phyloP scores from a whole-genome alignment of 2,329 filamentous ascomycete species.

The Fusarium azukiicola region DNA sequence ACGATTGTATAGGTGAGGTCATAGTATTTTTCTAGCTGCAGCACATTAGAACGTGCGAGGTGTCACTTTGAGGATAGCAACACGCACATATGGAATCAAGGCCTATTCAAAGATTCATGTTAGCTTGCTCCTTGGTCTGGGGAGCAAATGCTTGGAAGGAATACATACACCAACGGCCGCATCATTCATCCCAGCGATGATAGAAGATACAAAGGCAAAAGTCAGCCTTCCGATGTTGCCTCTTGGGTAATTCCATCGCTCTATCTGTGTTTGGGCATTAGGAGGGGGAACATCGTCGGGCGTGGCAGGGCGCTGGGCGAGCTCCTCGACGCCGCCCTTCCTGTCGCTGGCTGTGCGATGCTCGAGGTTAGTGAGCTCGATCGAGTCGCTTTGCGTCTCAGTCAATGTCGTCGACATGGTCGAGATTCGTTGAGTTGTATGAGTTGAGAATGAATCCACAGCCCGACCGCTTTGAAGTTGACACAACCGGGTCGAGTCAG shows the following conservation, averaged over 20 bases:
- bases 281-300: conserved; percentile 48
- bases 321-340: conserved; percentile 31
- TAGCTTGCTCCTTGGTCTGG: background rate
- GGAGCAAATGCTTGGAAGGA: fast-evolving
- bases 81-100: conserved; percentile 51
- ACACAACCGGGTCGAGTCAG: background rate
- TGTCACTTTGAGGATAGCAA: fast-evolving
- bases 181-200: conserved; percentile 82
- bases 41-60: background rate
- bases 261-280: conserved; percentile 52
- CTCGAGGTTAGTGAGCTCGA: conserved; percentile 36
- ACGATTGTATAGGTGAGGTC: conserved; percentile 78
- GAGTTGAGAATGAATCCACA: background rate
- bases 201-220: conserved; percentile 77
- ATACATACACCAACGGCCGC: conserved; percentile 76
- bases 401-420: conserved; percentile 39
- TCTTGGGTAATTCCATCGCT: conserved; percentile 63
- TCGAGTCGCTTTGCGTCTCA: conserved; percentile 29
- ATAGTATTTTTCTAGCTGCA: conserved; percentile 81
- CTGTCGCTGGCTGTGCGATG: background rate
- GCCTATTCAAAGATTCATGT: conserved; percentile 34
- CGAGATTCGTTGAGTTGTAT: background rate
- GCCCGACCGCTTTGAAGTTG: background rate
- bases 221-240: conserved; percentile 58
- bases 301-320: background rate